phyloP scores from a whole-genome alignment of 129 eudicot species.

The Pseudognaphalium luteoalbum region DNA sequence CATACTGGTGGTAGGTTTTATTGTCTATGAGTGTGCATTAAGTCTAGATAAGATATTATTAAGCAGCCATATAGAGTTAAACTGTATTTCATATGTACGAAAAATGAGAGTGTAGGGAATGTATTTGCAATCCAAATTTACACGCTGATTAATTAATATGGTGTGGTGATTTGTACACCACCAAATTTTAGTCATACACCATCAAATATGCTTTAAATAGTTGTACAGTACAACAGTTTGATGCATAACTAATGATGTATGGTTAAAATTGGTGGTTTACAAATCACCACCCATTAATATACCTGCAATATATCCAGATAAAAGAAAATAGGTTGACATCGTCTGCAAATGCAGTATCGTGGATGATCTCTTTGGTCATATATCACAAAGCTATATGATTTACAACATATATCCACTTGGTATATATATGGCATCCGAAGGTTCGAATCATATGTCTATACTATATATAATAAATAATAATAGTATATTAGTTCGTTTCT shows the following conservation, averaged over 20 bases:
- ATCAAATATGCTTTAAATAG: too few species aligned
- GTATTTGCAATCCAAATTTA: neutral
- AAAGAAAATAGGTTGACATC: too few species aligned
- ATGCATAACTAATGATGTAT: too few species aligned
- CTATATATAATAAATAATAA: too few species aligned
- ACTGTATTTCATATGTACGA: neutral
- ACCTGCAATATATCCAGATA: neutral
- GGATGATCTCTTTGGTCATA: neutral
- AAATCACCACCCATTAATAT: too few species aligned
- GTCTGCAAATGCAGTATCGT: neutral
- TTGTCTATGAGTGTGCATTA: conserved; percentile 27
- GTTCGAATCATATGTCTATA: neutral
- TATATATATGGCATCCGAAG: neutral
- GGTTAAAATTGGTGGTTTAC: too few species aligned
- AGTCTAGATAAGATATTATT: conserved; percentile 24
- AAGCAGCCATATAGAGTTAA: neutral
- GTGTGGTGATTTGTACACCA: too few species aligned
- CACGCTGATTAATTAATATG: neutral
- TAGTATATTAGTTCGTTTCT: neutral
- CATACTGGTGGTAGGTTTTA: conserved; percentile 31
- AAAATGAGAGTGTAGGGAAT: neutral
- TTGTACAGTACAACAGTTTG: too few species aligned
- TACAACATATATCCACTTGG: neutral
- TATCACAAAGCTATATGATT: neutral
- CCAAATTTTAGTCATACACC: too few species aligned